Evolutionary conservation across 495 filamentous ascomycete species (phyloP), one percentile per base, ranked within the genome.

Genomic region (Xanthoparmelia taractica): DNA sequence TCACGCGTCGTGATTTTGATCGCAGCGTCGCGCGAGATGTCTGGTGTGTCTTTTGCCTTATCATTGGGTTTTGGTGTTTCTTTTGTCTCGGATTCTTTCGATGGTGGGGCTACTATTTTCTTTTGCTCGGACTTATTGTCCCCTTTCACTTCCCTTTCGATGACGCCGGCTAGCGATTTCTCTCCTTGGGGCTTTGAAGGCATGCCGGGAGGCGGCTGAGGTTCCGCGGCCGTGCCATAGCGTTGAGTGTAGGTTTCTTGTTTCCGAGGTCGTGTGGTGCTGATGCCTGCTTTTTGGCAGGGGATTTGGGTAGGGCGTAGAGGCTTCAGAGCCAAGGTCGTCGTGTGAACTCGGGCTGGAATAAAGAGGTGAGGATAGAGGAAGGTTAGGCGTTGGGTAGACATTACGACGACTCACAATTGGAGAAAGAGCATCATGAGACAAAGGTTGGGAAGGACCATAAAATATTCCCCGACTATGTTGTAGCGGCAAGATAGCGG

Each of bases 361-460:
- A 75, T 76, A 62, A 85, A 87, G 55, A 89, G 74, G 66, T 87
- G 83, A 41, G 88, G 87, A 68, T 91, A 92, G 20, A 92, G 79
- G 68, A 92, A 91, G 5, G 84, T 84, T 38, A 93, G 78, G 67
- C 89, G 79, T 57, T 78, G 77, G 13, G 82, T 78, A 57, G 87
- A 82, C 89, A 93, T 93, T 6, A 47, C 41, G 17, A 36, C 47
- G 12, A 8, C 1, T 43, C 2, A 17, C 17, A 31, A 18, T 13
- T 54, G 2, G 8, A 29, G 17, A 40, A 17, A n/a, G n/a, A n/a
- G n/a, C n/a, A 36, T 36, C 34, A 36, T 10, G 34, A 36, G 5
- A 36, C 34, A 36, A 33, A 33, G 29, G 18, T 27, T 33, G 25
- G 48, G 29, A 29, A 33, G 17, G 7, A 29, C 20, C 25, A 33